These are phyloP conservation scores for Talaromyces amestolkiae DNA, from an alignment of 2,329 filamentous ascomycete genomes.

Conservation along the genomic window DNA sequence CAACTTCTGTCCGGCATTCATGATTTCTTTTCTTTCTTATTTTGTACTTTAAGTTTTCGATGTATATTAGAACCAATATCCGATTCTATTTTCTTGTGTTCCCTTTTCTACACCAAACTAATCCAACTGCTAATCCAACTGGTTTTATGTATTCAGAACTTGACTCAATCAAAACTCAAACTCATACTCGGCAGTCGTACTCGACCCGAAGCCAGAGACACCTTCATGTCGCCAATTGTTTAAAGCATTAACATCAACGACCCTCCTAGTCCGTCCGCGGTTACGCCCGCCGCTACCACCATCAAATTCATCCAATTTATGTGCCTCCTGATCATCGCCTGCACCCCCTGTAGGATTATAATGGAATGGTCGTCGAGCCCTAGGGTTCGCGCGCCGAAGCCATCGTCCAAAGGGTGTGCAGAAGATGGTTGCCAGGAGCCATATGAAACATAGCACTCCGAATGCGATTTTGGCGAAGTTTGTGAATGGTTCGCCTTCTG, in stretches of 20 bases:
- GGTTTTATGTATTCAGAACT: too few species aligned
- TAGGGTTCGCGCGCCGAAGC: neutral
- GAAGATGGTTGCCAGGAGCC: neutral
- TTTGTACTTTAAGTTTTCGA: neutral
- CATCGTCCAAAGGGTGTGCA: neutral
- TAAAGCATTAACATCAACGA: neutral
- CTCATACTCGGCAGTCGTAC: neutral
- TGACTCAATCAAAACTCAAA: neutral
- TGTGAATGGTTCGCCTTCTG: neutral
- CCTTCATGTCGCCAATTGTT: neutral
- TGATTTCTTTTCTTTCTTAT: neutral
- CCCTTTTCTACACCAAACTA: neutral
- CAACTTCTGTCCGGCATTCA: neutral
- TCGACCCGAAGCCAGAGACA: neutral
- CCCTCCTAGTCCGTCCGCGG: neutral
- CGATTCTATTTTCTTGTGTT: neutral
- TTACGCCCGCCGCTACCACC: too few species aligned
- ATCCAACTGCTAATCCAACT: neutral
- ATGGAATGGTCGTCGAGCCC: neutral
- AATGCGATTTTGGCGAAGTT: neutral
- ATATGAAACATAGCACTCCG: neutral
- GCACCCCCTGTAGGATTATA: neutral
- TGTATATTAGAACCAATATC: conserved; percentile 7
- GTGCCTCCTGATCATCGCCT: neutral
- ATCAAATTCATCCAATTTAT: too few species aligned